These are phyloP conservation scores for Crithidia fasciculata DNA, from an alignment of 208 protist species.

Conservation along the genomic window DNA sequence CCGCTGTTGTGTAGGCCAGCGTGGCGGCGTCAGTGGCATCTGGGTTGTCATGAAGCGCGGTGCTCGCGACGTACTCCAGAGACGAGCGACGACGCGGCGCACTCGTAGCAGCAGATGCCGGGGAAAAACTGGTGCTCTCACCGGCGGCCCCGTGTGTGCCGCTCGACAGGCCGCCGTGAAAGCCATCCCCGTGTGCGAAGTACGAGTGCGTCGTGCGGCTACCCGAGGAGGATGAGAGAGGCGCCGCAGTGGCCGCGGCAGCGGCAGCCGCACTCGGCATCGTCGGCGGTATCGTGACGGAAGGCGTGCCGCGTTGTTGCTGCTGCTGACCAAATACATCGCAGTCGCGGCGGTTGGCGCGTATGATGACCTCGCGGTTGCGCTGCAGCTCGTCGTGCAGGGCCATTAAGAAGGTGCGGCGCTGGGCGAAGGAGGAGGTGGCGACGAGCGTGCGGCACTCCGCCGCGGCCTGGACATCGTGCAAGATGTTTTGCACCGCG, in stretches of 20 bases:
- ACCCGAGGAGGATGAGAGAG: background rate
- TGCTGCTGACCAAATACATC: constrained; percentile 46
- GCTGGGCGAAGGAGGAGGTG: constrained; percentile 44
- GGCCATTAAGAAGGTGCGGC: constrained; percentile 45
- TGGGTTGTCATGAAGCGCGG: background rate
- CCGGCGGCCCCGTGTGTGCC: background rate
- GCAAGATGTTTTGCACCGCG: constrained; percentile 36
- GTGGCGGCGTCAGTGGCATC: background rate
- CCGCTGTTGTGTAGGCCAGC: background rate
- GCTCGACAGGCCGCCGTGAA: background rate
- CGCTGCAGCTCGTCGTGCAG: constrained; percentile 44
- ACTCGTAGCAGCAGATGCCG: background rate
- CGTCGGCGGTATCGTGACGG: constrained; percentile 28
- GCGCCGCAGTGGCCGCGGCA: background rate
- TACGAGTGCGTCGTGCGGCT: background rate
- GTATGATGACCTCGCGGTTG: constrained; percentile 38
- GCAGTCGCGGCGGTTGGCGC: constrained; percentile 54
- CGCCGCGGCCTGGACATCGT: constrained; percentile 52
- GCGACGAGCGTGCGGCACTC: constrained; percentile 44
- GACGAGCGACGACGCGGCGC: constrained; percentile 17
- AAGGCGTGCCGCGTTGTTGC: constrained; percentile 36
- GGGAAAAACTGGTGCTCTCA: too few relatives aligned
- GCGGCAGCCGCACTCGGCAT: constrained; percentile 18
- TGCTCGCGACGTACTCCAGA: constrained; percentile 23
- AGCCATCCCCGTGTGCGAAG: background rate